Percentiles rank a stretch among this genome's conserved stretches.
Conservation (phyloP, 257 asterid genomes). For the Scutellaria minor region DNA sequence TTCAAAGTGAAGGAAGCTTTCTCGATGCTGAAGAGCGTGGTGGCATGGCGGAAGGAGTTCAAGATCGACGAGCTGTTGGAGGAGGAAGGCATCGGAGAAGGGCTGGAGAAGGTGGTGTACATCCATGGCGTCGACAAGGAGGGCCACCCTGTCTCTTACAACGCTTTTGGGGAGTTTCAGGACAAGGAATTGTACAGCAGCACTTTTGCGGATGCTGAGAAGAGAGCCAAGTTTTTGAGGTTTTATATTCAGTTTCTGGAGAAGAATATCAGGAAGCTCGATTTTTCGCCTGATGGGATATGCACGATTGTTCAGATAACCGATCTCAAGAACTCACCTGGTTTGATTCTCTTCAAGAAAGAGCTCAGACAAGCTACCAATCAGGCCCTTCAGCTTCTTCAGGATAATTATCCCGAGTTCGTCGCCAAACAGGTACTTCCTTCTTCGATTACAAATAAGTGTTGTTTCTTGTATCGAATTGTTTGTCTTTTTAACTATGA, state of each 20-base stretch:
- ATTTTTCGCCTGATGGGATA: constrained; percentile 77
- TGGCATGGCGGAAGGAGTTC: constrained; percentile 82
- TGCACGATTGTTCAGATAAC: constrained; percentile 84
- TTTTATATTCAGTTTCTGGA: constrained; percentile 84
- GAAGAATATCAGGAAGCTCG: constrained; percentile 78
- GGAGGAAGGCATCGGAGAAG: constrained; percentile 59
- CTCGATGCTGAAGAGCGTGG: constrained; percentile 83
- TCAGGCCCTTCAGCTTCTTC: constrained; percentile 86
- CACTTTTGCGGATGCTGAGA: constrained; percentile 86
- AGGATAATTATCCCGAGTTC: constrained; percentile 95
- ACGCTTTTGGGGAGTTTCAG: constrained; percentile 87
- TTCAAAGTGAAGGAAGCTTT: constrained; percentile 92
- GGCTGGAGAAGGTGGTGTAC: constrained; percentile 84
- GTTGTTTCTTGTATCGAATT: too few relatives aligned
- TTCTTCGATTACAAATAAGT: too few relatives aligned
- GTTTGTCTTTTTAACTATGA: too few relatives aligned
- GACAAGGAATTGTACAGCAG: constrained; percentile 82
- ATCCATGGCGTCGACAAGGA: constrained; percentile 82
- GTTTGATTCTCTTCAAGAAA: constrained; percentile 74
- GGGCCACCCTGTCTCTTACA: constrained; percentile 87
- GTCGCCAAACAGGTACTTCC: constrained; percentile 87
- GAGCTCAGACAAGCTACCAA: constrained; percentile 84
- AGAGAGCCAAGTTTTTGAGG: constrained; percentile 68
- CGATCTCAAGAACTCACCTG: constrained; percentile 90
- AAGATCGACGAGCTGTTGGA: constrained; percentile 66